Base-by-base conservation (phyloP, 2,329 filamentous ascomycete genomes). In the Alternaria gansuensis region DNA sequence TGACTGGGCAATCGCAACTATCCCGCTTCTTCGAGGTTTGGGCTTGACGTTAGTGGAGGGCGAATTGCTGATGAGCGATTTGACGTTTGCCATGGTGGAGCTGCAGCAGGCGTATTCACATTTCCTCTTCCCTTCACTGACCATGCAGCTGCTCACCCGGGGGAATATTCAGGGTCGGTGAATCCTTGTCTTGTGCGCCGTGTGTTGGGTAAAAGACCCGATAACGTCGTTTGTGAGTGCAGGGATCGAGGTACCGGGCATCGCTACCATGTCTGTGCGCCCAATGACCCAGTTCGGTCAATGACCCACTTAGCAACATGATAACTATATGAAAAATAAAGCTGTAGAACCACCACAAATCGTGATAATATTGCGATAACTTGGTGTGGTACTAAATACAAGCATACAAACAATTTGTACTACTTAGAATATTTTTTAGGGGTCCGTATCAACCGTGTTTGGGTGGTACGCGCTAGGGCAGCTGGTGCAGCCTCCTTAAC, bases 1-100 rank as follows among this genome's bases (percentile, higher is more conserved):
- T 41, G 33, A 24, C 57, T 64, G 39, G 55, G 63, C 61, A 55
- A 58, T 51, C 44, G 31, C 51, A 43, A 46, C 33, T 50, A 34
- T 55, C 41, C 43, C 49, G 52, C 57, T 33, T 40, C 54, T 43
- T 51, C 36, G 31, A 44, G 51, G 37, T 53, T 54, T 45, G 57
- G 60, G 54, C 54, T 57, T 33, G n/a, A 11, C 31, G 21, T 34
- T 59, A 28, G 31, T 21, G 21, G 10, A 45, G 51, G 34, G 45
- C 60, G 50, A 62, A 61, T 62, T 53, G 36, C 39, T 37, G 50
- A 45, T 44, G 31, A 31, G 56, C 48, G 28, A 29, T 34, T 44
- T 54, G 29, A 28, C 45, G 54, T 51, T 48, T 56, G 45, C 34
- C 37, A 29, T 55, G 33, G 48, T 40, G 48, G 34, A 39, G 36